These are phyloP conservation scores for Limnanthes douglasii DNA, from an alignment of 345 rosid genomes.

Conservation along the genomic window DNA sequence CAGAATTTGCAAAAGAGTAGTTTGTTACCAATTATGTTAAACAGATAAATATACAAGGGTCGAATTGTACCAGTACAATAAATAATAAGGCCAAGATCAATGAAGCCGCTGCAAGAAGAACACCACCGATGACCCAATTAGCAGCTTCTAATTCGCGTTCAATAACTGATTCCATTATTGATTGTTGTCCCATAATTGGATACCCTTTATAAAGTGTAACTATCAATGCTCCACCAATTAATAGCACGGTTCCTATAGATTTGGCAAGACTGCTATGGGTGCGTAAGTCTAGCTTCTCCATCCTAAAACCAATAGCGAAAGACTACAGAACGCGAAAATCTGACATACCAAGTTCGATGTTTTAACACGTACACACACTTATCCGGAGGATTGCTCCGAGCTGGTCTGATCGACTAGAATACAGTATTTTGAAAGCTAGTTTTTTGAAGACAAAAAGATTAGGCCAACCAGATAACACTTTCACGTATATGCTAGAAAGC, in stretches of 20 bases:
- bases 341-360: too few species aligned
- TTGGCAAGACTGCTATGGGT: slow-evolving; percentile 40
- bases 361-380: too few species aligned
- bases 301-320: too few species aligned
- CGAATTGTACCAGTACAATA: slow-evolving; percentile 49
- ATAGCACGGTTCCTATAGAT: slow-evolving; percentile 35
- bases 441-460: neutral
- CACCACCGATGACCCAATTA: slow-evolving; percentile 48
- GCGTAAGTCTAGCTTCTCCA: slow-evolving; percentile 44
- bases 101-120: slow-evolving; percentile 37
- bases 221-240: slow-evolving; percentile 42
- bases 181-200: slow-evolving; percentile 12
- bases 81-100: slow-evolving; percentile 23
- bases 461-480: neutral
- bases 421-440: neutral
- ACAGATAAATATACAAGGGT: too few species aligned
- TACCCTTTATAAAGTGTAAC: slow-evolving; percentile 54
- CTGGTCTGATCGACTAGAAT: too few species aligned
- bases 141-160: neutral
- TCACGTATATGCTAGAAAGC: neutral
- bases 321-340: too few species aligned
- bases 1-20: too few species aligned
- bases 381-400: too few species aligned
- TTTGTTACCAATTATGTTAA: too few species aligned
- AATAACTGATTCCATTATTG: slow-evolving; percentile 4